phyloP scores from a whole-genome alignment of 257 asterid species.

The Solanum lycopersicoides region DNA sequence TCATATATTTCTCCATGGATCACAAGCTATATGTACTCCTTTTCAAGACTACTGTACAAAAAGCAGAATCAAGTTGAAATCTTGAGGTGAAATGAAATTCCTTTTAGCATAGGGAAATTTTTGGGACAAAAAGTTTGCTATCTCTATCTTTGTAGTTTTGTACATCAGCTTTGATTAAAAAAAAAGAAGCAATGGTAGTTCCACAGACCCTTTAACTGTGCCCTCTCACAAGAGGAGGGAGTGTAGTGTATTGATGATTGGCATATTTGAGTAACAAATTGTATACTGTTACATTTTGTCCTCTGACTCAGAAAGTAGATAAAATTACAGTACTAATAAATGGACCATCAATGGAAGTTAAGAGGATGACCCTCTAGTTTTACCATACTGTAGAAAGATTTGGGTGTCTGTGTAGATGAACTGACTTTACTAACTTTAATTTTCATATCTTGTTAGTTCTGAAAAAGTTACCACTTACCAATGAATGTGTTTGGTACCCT shows the following conservation, averaged over 20 bases:
- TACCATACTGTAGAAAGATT: background rate
- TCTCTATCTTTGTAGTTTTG: conserved; percentile 16
- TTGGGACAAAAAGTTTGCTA: conserved; percentile 5
- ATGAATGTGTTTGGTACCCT: background rate
- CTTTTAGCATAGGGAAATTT: conserved; percentile 11
- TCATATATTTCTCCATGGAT: conserved; percentile 83
- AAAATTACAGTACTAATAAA: background rate
- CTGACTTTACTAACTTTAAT: background rate
- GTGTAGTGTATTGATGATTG: background rate
- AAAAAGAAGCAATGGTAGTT: conserved; percentile 4
- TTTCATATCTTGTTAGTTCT: background rate
- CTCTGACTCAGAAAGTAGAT: background rate
- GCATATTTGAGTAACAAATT: background rate
- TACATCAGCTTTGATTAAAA: conserved; percentile 16
- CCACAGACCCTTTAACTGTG: background rate
- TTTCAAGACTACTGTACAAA: conserved; percentile 78
- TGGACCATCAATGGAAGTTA: background rate
- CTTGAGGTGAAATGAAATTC: conserved; percentile 15
- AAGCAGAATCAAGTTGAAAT: conserved; percentile 33
- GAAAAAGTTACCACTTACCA: background rate
- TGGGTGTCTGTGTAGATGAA: background rate
- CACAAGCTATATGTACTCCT: conserved; percentile 62
- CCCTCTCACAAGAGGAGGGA: background rate
- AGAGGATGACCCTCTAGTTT: background rate
- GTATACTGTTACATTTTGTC: background rate